These are phyloP conservation scores for Penstemon eatonii DNA, from an alignment of 257 asterid species.

Conservation along the genomic window DNA sequence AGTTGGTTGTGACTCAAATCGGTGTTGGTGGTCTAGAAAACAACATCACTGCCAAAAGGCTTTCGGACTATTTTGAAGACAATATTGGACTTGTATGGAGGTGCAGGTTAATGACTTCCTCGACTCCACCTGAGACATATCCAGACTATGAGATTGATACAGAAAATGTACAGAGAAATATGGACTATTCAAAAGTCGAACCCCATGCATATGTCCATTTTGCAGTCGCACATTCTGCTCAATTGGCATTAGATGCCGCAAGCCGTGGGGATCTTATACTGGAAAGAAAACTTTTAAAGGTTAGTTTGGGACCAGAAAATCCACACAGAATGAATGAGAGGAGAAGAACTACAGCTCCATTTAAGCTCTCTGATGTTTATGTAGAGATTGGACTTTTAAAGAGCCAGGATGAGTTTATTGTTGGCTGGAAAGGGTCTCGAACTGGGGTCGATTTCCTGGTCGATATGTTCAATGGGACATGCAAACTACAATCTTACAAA, in stretches of 20 bases:
- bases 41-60: conserved; percentile 61
- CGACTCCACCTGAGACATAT: conserved; percentile 76
- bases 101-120: conserved; percentile 90
- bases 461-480: conserved; percentile 71
- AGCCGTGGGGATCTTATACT: conserved; percentile 51
- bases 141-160: conserved; percentile 54
- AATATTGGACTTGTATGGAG: conserved; percentile 74
- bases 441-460: conserved; percentile 67
- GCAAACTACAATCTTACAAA: conserved; percentile 64
- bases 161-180: conserved; percentile 35
- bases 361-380: conserved; percentile 47
- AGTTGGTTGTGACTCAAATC: conserved; percentile 66
- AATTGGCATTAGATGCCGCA: conserved; percentile 58
- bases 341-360: conserved; percentile 63
- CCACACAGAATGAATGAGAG: conserved; percentile 60
- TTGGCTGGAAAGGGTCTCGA: conserved; percentile 73
- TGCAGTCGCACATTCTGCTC: conserved; percentile 51
- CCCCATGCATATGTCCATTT: conserved; percentile 94
- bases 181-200: conserved; percentile 56
- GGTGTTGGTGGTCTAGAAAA: conserved; percentile 70
- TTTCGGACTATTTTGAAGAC: conserved; percentile 58
- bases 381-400: conserved; percentile 65
- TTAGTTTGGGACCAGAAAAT: conserved; percentile 76
- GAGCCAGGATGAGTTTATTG: conserved; percentile 60
- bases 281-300: conserved; percentile 45